These are phyloP conservation scores for Ceriops zippeliana DNA, from an alignment of 345 rosid species.

Conservation along the genomic window DNA sequence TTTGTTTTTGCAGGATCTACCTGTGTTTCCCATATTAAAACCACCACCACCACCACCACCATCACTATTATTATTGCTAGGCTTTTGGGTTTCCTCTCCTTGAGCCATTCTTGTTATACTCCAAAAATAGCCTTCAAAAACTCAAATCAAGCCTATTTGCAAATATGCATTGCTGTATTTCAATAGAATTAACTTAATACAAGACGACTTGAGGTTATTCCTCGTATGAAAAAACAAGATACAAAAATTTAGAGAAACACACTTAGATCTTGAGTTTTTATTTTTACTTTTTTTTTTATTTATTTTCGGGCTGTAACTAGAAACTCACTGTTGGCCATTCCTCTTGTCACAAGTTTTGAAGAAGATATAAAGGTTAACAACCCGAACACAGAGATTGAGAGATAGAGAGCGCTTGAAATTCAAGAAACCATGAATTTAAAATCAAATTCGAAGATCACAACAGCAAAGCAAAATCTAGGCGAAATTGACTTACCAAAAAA, in stretches of 20 bases:
- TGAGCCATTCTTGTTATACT: constrained; percentile 32
- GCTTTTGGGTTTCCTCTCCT: constrained; percentile 41
- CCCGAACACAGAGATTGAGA: constrained; percentile 7
- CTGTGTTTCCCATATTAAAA: constrained; percentile 13
- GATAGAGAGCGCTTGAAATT: constrained; percentile 3
- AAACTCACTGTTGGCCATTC: background rate
- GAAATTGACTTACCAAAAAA: background rate
- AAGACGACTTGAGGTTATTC: background rate
- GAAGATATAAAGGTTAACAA: background rate
- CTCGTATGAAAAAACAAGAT: background rate
- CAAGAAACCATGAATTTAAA: constrained; percentile 22
- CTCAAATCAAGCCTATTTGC: background rate
- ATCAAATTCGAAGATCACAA: constrained; percentile 10
- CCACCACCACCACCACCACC: constrained; percentile 16
- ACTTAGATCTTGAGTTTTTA: background rate
- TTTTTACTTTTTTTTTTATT: too few relatives aligned
- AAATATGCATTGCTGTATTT: background rate
- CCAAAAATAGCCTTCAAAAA: constrained; percentile 17
- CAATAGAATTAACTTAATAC: background rate
- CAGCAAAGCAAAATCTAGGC: constrained; percentile 22
- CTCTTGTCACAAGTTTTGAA: background rate
- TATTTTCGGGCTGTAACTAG: background rate
- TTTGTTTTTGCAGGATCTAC: constrained; percentile 37
- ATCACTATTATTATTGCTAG: constrained; percentile 23
- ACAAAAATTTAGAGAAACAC: background rate